Evolutionary conservation across 805 yeast species (phyloP).

Genomic region (Cyberlindnera xishuangbannaensis): DNA sequence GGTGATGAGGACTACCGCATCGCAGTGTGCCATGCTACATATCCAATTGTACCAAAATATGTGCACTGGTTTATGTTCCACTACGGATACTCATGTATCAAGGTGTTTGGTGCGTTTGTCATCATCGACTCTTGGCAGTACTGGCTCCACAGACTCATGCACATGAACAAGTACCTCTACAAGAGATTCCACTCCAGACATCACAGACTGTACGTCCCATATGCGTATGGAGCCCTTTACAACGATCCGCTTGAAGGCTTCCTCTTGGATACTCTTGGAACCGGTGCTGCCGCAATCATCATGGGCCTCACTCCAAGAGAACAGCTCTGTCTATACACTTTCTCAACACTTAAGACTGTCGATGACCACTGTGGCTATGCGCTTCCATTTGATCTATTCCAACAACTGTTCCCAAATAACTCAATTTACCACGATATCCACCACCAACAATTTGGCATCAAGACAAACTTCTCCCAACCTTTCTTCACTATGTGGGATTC

Average conservation of each 20-base stretch:
- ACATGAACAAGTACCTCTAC: constrained; percentile 69
- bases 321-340: constrained; percentile 63
- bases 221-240: constrained; percentile 93
- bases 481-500: constrained; percentile 93
- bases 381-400: constrained; percentile 88
- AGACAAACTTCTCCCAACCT: constrained; percentile 91
- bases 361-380: constrained; percentile 99
- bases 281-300: constrained; percentile 71
- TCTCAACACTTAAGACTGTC: constrained; percentile 93
- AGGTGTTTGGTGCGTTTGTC: constrained; percentile 56
- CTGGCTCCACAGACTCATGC: constrained; percentile 86
- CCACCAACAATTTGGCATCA: constrained; percentile 94
- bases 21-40: constrained; percentile 35
- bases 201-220: constrained; percentile 91
- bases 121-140: constrained; percentile 96
- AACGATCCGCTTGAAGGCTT: constrained; percentile 95
- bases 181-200: constrained; percentile 87
- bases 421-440: constrained; percentile 96
- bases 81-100: constrained; percentile 57
- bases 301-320: constrained; percentile 73
- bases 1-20: constrained; percentile 45
- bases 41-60: constrained; percentile 37
- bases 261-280: constrained; percentile 84
- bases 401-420: constrained; percentile 86
- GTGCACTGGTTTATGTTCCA: constrained; percentile 49